Conservation (phyloP, 164 flowering plant genomes). For the Tinospora cordifolia region DNA sequence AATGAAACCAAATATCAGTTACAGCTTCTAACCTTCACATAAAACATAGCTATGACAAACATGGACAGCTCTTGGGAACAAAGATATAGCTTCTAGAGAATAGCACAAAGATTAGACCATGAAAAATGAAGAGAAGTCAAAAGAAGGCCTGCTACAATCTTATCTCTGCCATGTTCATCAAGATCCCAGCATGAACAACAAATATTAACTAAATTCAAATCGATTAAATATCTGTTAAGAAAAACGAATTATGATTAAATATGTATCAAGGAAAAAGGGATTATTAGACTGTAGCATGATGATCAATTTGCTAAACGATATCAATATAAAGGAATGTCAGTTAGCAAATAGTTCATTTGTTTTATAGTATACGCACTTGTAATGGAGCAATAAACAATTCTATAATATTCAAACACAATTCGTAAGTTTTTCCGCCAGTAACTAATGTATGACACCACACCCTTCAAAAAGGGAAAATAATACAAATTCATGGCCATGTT, state of each 20-base stretch:
- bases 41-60: not conserved
- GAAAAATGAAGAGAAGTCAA: not conserved
- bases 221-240: constrained; percentile 1
- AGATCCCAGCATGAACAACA: not conserved
- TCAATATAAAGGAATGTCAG: not conserved
- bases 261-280: constrained; percentile 1
- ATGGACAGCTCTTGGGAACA: not conserved
- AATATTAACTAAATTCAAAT: not conserved
- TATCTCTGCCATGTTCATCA: not conserved
- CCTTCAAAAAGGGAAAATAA: not conserved
- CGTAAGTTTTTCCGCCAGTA: not conserved
- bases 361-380: not conserved
- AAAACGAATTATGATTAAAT: constrained; percentile 1
- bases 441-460: not conserved
- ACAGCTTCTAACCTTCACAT: not conserved
- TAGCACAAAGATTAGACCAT: not conserved
- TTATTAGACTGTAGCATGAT: not conserved
- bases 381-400: not conserved
- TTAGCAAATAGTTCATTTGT: not conserved
- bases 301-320: not conserved
- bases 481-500: not conserved
- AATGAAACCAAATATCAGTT: not conserved
- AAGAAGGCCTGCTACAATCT: not conserved
- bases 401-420: too few relatives aligned
- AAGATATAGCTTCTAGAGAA: not conserved